Conservation (phyloP, 1,284 basidiomycete species). For the Boletus subluridellus region DNA sequence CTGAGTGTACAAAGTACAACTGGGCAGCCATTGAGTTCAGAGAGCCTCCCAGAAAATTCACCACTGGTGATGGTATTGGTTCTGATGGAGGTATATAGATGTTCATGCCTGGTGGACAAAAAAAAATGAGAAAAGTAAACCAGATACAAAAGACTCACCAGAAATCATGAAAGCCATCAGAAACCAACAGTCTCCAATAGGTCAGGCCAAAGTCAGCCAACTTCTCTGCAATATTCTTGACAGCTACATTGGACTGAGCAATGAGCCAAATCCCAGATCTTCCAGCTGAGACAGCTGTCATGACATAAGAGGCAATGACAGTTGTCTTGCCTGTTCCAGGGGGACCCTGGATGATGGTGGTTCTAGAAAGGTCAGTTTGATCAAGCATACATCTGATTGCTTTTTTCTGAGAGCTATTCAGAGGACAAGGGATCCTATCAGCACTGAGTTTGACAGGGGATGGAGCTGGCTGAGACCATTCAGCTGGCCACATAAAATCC, state of each 20-base stretch:
- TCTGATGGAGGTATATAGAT: conserved; percentile 41
- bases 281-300: conserved; percentile 29
- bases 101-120: conserved; percentile 46
- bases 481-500: conserved; percentile 45
- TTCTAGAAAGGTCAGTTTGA: conserved; percentile 20
- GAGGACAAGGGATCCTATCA: conserved; percentile 19
- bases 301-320: conserved; percentile 49
- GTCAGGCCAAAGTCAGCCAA: conserved; percentile 37
- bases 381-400: conserved; percentile 31
- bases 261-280: conserved; percentile 45
- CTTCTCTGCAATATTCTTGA: conserved; percentile 59
- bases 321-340: conserved; percentile 47
- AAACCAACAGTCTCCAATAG: conserved; percentile 46
- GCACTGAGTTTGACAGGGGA: conserved; percentile 16
- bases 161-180: conserved; percentile 42
- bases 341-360: conserved; percentile 45
- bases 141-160: conserved; percentile 39
- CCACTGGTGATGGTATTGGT: conserved; percentile 37
- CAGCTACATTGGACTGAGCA: conserved; percentile 53
- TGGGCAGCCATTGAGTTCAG: conserved; percentile 26
- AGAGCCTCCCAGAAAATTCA: conserved; percentile 28
- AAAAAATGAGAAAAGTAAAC: not conserved
- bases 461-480: conserved; percentile 27
- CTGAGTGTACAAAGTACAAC: conserved; percentile 55
- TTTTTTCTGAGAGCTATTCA: conserved; percentile 27